Evolutionary conservation across 257 asterid species (phyloP).

Genomic region (Handroanthus guayacan): DNA sequence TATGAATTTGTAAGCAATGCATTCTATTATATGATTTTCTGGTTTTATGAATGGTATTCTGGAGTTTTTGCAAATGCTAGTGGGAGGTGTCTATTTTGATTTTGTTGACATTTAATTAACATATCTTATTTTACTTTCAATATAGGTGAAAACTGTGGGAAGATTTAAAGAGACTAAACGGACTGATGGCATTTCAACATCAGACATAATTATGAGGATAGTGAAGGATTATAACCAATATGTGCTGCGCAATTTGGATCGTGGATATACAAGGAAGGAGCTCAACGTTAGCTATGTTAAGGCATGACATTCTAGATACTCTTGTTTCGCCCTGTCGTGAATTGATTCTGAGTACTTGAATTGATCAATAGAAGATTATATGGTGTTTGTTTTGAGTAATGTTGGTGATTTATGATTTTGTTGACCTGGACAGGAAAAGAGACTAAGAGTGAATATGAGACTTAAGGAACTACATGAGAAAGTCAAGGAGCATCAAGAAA

Average conservation of each 20-base stretch:
- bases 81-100: conserved; percentile 2
- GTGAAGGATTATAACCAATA: conserved; percentile 78
- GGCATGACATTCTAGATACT: conserved; percentile 45
- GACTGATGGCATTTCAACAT: conserved; percentile 81
- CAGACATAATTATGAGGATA: conserved; percentile 80
- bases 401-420: conserved; percentile 20
- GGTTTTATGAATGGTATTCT: background rate
- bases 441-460: conserved; percentile 74
- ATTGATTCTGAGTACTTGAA: background rate
- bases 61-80: background rate
- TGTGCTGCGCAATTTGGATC: conserved; percentile 80
- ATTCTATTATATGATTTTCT: conserved; percentile 1
- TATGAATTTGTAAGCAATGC: conserved; percentile 54
- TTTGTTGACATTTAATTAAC: conserved; percentile 13
- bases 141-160: conserved; percentile 64
- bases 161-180: conserved; percentile 76
- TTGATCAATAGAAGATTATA: conserved; percentile 13
- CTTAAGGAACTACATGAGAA: conserved; percentile 73
- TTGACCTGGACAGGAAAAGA: conserved; percentile 59
- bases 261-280: conserved; percentile 79
- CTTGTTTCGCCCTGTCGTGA: conserved; percentile 12
- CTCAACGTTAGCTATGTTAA: conserved; percentile 74
- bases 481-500: conserved; percentile 81
- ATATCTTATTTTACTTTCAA: background rate
- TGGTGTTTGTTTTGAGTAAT: conserved; percentile 10